Percentiles rank a stretch among this genome's conserved stretches.
These are phyloP conservation scores for Saccharomyces hybrid DNA, from an alignment of 1,139 yeast species.

Conservation along the genomic window DNA sequence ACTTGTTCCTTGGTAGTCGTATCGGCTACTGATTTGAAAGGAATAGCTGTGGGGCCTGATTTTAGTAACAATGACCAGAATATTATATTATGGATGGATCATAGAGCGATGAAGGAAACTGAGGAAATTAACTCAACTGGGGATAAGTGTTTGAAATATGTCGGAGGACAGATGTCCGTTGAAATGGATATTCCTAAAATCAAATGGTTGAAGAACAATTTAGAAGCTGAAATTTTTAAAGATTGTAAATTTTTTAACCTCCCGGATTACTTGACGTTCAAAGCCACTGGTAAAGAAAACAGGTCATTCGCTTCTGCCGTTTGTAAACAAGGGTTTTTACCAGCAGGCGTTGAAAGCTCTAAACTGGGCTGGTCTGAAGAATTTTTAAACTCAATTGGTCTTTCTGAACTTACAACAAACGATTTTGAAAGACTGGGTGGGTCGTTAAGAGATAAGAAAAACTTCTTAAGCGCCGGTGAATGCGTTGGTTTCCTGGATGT, in stretches of 20 bases:
- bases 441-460: slow-evolving; percentile 38
- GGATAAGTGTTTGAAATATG: slow-evolving; percentile 76
- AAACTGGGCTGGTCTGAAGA: slow-evolving; percentile 84
- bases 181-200: slow-evolving; percentile 98
- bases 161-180: slow-evolving; percentile 95
- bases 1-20: slow-evolving; percentile 90
- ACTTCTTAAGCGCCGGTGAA: slow-evolving; percentile 79
- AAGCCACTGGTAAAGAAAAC: slow-evolving; percentile 80
- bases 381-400: slow-evolving; percentile 58
- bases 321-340: slow-evolving; percentile 92
- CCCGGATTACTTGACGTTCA: slow-evolving; percentile 83
- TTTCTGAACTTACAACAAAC: slow-evolving; percentile 70
- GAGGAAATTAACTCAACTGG: slow-evolving; percentile 68
- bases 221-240: slow-evolving; percentile 54
- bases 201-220: slow-evolving; percentile 86
- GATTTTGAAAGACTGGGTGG: slow-evolving; percentile 81
- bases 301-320: slow-evolving; percentile 85
- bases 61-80: slow-evolving; percentile 66
- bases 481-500: slow-evolving; percentile 63
- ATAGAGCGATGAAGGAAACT: slow-evolving; percentile 87
- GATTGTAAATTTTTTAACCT: slow-evolving; percentile 82
- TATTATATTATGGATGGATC: slow-evolving; percentile 96
- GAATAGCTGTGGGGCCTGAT: slow-evolving; percentile 89
- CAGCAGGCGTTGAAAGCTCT: slow-evolving; percentile 81
- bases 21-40: slow-evolving; percentile 55